These are phyloP conservation scores for Pinus albicaulis DNA, from an alignment of 75 land plant species.

Conservation along the genomic window DNA sequence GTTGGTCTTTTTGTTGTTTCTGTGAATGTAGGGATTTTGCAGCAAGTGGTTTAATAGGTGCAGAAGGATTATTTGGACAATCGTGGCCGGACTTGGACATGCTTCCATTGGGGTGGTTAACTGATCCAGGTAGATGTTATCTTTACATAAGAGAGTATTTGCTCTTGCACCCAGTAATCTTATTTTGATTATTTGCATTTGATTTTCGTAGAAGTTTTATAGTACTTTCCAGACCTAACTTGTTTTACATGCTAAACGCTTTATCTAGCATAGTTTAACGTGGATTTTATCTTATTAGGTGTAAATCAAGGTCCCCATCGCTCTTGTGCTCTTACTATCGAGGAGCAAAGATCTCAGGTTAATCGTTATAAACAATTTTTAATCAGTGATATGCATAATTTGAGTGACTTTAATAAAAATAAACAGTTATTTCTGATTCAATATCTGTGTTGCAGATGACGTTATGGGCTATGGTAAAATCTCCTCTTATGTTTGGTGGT, in stretches of 20 bases:
- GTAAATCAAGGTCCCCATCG: slow-evolving; percentile 83
- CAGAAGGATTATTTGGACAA: slow-evolving; percentile 58
- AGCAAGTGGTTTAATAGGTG: slow-evolving; percentile 68
- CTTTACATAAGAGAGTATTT: background rate
- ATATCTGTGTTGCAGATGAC: slow-evolving; percentile 57
- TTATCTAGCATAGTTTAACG: background rate
- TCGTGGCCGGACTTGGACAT: slow-evolving; percentile 99
- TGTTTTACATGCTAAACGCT: background rate
- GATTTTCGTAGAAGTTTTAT: background rate
- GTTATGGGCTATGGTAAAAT: slow-evolving; percentile 91
- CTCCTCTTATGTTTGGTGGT: slow-evolving; percentile 96
- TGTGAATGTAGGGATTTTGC: slow-evolving; percentile 68
- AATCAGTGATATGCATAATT: background rate
- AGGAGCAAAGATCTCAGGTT: slow-evolving; percentile 90
- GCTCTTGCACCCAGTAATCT: background rate
- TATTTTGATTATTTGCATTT: background rate
- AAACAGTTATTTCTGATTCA: background rate
- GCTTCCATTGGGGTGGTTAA: slow-evolving; percentile 95
- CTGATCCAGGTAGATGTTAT: slow-evolving; percentile 64
- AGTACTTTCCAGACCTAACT: background rate
- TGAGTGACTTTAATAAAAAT: background rate
- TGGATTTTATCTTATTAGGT: slow-evolving; percentile 25
- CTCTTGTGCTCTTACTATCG: slow-evolving; percentile 40
- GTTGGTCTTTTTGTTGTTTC: background rate
- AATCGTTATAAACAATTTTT: background rate